phyloP scores from a whole-genome alignment of 192 early-diverging fungal genomes.

The Helicostylum pulchrum region DNA sequence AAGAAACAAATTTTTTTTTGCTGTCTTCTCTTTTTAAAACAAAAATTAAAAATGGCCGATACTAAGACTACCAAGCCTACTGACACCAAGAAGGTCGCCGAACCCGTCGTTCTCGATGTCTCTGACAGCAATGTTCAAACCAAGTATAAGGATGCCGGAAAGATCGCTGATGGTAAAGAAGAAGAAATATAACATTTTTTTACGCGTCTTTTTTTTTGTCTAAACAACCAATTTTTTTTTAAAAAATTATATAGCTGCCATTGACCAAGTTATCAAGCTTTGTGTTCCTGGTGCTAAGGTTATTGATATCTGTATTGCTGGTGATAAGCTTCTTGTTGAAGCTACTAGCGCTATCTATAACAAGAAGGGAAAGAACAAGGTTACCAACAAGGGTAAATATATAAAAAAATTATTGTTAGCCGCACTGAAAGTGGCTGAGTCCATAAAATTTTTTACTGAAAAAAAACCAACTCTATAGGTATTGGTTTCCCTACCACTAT shows the following conservation, averaged over 20 bases:
- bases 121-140: conserved; percentile 73
- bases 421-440: neutral
- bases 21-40: neutral
- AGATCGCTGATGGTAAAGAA: conserved; percentile 79
- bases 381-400: conserved; percentile 25
- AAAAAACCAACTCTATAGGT: conserved; percentile 39
- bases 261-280: conserved; percentile 65
- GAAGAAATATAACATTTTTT: neutral
- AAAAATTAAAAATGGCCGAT: conserved; percentile 12
- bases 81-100: neutral
- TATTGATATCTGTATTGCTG: conserved; percentile 82
- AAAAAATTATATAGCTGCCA: conserved; percentile 51
- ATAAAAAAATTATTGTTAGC: neutral
- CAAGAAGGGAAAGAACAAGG: conserved; percentile 82
- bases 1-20: neutral
- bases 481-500: conserved; percentile 87
- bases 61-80: conserved; percentile 4
- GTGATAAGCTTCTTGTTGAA: conserved; percentile 81
- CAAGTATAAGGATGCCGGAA: conserved; percentile 92
- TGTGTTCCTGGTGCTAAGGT: conserved; percentile 79
- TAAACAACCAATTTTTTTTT: conserved; percentile 28
- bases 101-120: conserved; percentile 41
- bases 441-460: neutral
- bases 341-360: conserved; percentile 77
- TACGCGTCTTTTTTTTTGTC: neutral